phyloP scores from a whole-genome alignment of 1,284 basidiomycete species.

The Peniophora sp. region DNA sequence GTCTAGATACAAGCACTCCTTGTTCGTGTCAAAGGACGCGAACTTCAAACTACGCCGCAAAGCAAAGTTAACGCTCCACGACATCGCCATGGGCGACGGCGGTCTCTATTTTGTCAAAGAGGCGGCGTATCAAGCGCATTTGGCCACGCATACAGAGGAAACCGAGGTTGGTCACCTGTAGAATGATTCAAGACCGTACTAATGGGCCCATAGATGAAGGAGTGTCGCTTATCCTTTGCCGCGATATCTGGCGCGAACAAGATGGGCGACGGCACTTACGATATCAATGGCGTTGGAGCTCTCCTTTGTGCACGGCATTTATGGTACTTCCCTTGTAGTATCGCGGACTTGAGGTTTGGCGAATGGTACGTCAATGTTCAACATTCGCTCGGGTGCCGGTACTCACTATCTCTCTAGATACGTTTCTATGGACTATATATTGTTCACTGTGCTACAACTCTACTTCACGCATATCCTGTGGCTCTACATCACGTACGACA shows the following conservation, averaged over 20 bases:
- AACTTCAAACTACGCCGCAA: conserved; percentile 8
- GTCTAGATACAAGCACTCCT: conserved; percentile 1
- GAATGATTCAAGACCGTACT: no score
- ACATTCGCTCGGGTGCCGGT: not conserved
- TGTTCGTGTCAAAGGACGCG: conserved; percentile 8
- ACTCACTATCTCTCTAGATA: conserved; percentile 12
- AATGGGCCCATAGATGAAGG: conserved; percentile 1
- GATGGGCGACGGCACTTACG: not conserved
- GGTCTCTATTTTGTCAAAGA: conserved; percentile 3
- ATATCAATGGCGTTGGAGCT: conserved; percentile 8
- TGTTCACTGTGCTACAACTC: conserved; percentile 9
- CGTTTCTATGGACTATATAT: conserved; percentile 19
- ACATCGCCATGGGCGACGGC: not conserved
- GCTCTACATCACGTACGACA: conserved; percentile 20
- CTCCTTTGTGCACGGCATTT: conserved; percentile 13
- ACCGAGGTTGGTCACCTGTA: not conserved
- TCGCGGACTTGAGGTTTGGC: conserved; percentile 15
- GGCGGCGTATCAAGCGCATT: not conserved
- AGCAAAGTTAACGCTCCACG: not conserved
- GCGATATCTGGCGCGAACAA: conserved; percentile 7
- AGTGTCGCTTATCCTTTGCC: not conserved
- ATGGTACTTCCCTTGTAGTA: conserved; percentile 8
- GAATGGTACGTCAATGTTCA: conserved; percentile 12
- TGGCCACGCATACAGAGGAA: not conserved
- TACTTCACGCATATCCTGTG: not conserved